Base-by-base conservation (phyloP, 192 early-diverging fungal species). In the Backusella morwellensis region DNA sequence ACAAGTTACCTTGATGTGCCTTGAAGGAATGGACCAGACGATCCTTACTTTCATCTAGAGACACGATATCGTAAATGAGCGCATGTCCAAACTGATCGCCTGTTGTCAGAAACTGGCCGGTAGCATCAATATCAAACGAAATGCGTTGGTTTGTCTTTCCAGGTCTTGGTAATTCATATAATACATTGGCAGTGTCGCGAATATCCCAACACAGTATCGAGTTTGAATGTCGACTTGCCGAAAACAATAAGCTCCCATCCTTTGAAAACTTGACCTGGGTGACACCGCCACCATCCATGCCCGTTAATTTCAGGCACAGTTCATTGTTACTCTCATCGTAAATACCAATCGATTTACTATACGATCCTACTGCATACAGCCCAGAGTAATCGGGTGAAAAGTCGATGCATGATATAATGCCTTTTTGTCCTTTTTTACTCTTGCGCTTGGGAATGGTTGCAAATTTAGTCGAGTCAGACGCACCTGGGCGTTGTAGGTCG, bases 171-270 rank as follows among this genome's bases (percentile, higher is more conserved):
- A 92, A 50, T 1, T 82, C 78, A 26, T 83, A 82, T 26, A 92
- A 73, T 0, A 93, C 84, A 21, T 91, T 85, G 0, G 89, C 90
- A 67, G 94, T 86, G 56, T 96, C 90, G 1, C 95, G 83, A 21
- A 94, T 87, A 80, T 96, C 95, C 94, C 95, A 95, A 32, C 90
- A 93, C 1, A 88, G 83, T 19, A 96, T 88, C 35, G 69, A 66
- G n/a, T 81, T 35, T 6, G 88, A 80, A 40, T 89, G 87, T 14
- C 95, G 86, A 19, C 90, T 89, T 35, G 90, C 89, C 0, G 91
- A 87, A 79, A 89, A 96, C 14, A 96, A 75, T n/a, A 87, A 82
- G 1, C 76, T 42, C 12, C 90, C 90, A 77, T 91, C 86, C 4
- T 85, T 84, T 0, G 95, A 90, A 85, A 95, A 96, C 72, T 86